phyloP scores from a whole-genome alignment of 306 rosid species.

The Cucumis sativus region DNA sequence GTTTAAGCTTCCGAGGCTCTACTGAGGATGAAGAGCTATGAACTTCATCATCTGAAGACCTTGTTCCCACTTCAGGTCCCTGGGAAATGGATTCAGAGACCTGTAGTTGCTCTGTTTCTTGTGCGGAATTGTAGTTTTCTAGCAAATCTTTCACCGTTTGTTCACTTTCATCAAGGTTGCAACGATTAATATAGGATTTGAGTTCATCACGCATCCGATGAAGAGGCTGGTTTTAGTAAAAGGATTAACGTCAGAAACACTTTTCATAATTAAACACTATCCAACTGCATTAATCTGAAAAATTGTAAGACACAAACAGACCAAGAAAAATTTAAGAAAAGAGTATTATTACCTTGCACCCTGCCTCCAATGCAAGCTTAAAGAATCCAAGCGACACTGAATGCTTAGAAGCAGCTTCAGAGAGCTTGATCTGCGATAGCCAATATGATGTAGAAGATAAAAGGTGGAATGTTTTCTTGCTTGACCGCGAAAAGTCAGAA shows the following conservation, averaged over 20 bases:
- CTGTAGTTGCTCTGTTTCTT: constrained; percentile 38
- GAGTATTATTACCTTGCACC: constrained; percentile 54
- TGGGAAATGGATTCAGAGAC: constrained; percentile 53
- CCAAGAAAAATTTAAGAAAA: background rate
- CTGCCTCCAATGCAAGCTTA: constrained; percentile 73
- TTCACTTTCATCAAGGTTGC: constrained; percentile 37
- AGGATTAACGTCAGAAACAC: background rate
- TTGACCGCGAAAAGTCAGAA: constrained; percentile 44
- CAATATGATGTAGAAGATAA: constrained; percentile 74
- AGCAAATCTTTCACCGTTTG: constrained; percentile 41
- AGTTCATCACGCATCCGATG: constrained; percentile 56
- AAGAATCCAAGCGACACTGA: constrained; percentile 74
- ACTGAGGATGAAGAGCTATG: constrained; percentile 37
- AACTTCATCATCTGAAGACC: constrained; percentile 65
- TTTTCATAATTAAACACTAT: background rate
- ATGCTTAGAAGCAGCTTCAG: constrained; percentile 68
- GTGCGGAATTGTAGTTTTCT: constrained; percentile 31
- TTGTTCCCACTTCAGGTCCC: constrained; percentile 46
- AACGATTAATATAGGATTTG: constrained; percentile 36
- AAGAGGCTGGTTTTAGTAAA: constrained; percentile 35
- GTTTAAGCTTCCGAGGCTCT: constrained; percentile 35
- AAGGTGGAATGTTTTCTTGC: constrained; percentile 38
- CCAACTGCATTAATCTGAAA: background rate
- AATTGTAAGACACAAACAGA: background rate
- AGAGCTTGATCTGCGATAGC: constrained; percentile 73